Base-by-base conservation (phyloP, 2,329 filamentous ascomycete genomes). In the Cercospora sp. region DNA sequence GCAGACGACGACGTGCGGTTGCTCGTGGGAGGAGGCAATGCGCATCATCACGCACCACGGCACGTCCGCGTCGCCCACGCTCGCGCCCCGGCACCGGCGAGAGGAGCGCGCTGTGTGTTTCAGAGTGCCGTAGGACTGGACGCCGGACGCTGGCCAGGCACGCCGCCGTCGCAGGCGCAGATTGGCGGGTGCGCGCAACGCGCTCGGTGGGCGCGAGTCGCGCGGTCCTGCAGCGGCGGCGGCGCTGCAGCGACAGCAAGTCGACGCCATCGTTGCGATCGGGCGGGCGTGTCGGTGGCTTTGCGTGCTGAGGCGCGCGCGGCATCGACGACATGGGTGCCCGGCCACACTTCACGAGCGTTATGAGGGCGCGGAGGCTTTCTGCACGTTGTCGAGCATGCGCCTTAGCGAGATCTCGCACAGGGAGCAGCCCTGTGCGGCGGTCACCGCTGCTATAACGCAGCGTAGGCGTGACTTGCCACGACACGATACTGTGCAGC, bases 391-490 rank as follows among this genome's bases (percentile, higher is more conserved):
- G 61, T 53, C 61, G 61, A 51, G 43, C 34, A 64, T 57, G 62
- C 62, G 40, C 49, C 10, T 37, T 57, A 57, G 49, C 62, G 30
- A 64, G 32, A 51, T 58, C 32, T 34, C 18, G 34, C 62, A 40
- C 62, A 57, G 51, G 62, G 49, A 55, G 32, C 32, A 40, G 49
- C 49, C 62, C 62, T 64, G 62, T 64, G 62, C 49, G 32, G 49
- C 49, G 16, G 62, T 57, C 62, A 64, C 62, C 62, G 62, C 62
- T 37, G 62, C 62, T 64, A 64, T 64, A 57, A 32, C 61, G 21
- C 10, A 55, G 30, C 49, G 8, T n/a, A 26, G 10, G 43, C 32
- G 30, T 64, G 62, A 64, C 62, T 64, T 64, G 61, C 32, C 61
- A 61, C 53, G 37, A 28, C 59, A 30, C 59, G n/a, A 18, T 16